A percentile compares a stretch with the other conserved stretches of the same genome.
These are phyloP conservation scores for Corylus americana DNA, from an alignment of 306 rosid species.

Conservation along the genomic window DNA sequence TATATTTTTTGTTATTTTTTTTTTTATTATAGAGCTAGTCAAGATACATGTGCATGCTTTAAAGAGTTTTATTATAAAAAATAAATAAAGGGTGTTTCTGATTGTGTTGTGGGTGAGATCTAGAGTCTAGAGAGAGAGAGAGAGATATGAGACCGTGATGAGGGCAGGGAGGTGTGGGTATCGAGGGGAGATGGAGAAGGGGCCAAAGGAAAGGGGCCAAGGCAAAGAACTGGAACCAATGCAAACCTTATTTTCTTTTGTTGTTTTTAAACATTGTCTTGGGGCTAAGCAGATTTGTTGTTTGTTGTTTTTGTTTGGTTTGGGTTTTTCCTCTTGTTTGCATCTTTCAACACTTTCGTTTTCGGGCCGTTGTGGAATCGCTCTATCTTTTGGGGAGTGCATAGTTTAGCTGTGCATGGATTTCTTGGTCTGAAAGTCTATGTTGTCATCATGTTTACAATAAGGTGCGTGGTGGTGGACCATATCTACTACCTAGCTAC, in stretches of 20 bases:
- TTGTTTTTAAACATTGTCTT: slow-evolving; percentile 49
- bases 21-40: no score
- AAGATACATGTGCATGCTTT: no score
- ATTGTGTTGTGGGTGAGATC: neutral
- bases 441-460: slow-evolving; percentile 7
- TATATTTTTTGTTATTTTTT: no score
- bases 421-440: slow-evolving; percentile 24
- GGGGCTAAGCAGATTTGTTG: slow-evolving; percentile 55
- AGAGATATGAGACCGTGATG: neutral
- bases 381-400: neutral
- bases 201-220: slow-evolving; percentile 86
- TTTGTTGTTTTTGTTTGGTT: slow-evolving; percentile 53
- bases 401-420: slow-evolving; percentile 28
- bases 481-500: slow-evolving; percentile 21
- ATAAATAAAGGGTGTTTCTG: neutral
- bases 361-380: slow-evolving; percentile 51
- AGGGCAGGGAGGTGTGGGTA: slow-evolving; percentile 37
- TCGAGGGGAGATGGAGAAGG: slow-evolving; percentile 53
- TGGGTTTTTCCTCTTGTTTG: slow-evolving; percentile 35
- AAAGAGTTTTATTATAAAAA: neutral
- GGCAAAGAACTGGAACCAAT: slow-evolving; percentile 70
- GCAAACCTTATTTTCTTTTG: slow-evolving; percentile 46
- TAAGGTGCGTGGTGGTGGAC: slow-evolving; percentile 24
- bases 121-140: slow-evolving; percentile 2
- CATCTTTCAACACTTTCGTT: slow-evolving; percentile 32